Base-by-base conservation (phyloP, 2,329 filamentous ascomycete species). In the Nemania sp. region DNA sequence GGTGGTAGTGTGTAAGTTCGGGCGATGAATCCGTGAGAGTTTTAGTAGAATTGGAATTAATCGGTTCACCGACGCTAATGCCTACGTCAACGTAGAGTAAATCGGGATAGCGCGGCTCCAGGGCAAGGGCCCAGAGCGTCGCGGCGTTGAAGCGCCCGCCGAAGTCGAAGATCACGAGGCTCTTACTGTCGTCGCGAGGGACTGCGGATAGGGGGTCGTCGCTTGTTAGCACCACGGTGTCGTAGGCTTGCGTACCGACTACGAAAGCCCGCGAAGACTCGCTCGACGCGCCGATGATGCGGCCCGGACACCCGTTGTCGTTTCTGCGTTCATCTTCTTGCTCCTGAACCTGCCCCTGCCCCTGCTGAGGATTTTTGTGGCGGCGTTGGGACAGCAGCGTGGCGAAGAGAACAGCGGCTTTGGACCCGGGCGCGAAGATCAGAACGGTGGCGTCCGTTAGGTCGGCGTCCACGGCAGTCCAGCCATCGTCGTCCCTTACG, bases 391-490 rank as follows among this genome's bases (percentile, higher is more conserved):
- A n/a, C n/a, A 69, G 46, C 6, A 61, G 49, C 17, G 54, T 20
- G 1, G 64, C 60, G 47, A 67, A 66, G 1, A 59, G 24, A 1
- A 59, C 52, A 1, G 57, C 66, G 54, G 61, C 63, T 55, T 68
- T 69, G 43, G 64, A 64, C 8, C 65, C 66, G 3, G 67, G 67
- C 6, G 67, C 66, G 40, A 69, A 61, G 14, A 69, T 54, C 3
- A 75, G 53, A 2, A 74, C 64, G 17, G 62, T 68, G 4, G 72
- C 69, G 6, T 59, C 66, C 2, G 61, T 49, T 0, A 76, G 49
- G 20, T 74, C 70, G 2, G 64, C 69, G 23, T 72, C 66, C 5
- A 61, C 57, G 0, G 54, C 55, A 4, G 55, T 28, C 72, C 72
- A 73, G 2, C 48, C 55, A 3, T 23, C 28, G 14, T 28, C 46